Base-by-base conservation (phyloP, 768 basidiomycete genomes). In the Mycena indigotica region DNA sequence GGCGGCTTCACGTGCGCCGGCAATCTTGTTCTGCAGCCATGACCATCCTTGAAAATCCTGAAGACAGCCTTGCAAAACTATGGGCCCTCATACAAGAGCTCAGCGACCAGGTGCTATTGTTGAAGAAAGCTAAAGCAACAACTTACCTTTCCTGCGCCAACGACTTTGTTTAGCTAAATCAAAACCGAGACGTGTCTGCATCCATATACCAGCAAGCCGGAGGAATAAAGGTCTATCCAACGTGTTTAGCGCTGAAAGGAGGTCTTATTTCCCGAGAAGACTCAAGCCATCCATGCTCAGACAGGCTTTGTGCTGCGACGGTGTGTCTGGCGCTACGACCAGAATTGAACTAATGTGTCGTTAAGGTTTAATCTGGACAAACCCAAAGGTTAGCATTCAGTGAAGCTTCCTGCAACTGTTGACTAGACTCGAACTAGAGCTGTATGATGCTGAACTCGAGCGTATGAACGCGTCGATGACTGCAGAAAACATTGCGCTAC, bases 361-460 rank as follows among this genome's bases (percentile, higher is more conserved):
- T n/a, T n/a, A 8, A 86, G 94, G 57, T 98, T 90, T 75, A 98
- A 98, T 70, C 72, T 87, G 68, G 95, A 98, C 73, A 89, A 95
- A 61, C 77, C 87, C 28, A 83, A 91, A 83, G 93, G 93, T 93
- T 63, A 56, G 55, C 28, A n/a, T 45, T n/a, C n/a, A n/a, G n/a
- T n/a, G n/a, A n/a, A 28, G 28, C 41, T 51, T 52, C n/a, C 32
- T 53, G 23, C 57, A 55, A 46, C 52, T 63, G 63, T 60, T 57
- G 61, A 54, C 41, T 46, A 30, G 46, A 55, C 48, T 15, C 28
- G 25, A 29, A 55, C 17, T 72, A 98, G 97, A 98, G 75, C 85
- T 85, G 56, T 99, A 95, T 67, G 87, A 95, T 49, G 80, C 85
- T 16, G 95, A 97, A 68, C 77, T 99, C 21, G 95, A 98, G 67